Percentiles rank a stretch among this genome's conserved stretches.
Conservation (phyloP, 805 yeast genomes). For the Suhomyces emberorum region DNA sequence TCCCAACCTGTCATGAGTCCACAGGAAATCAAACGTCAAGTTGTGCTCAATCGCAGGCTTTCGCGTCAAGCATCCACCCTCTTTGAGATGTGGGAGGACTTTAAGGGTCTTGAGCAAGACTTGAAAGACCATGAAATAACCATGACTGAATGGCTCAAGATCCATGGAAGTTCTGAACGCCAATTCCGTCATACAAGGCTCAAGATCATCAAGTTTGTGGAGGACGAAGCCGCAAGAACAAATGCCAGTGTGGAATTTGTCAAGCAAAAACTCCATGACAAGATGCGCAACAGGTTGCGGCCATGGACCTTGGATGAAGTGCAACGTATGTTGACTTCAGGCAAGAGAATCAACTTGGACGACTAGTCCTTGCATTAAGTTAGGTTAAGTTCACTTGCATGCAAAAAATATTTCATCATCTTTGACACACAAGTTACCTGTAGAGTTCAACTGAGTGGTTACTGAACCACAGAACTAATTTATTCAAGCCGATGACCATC, state of each 20-base stretch:
- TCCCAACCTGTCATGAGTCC: background rate
- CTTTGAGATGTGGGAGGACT: slow-evolving; percentile 35
- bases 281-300: slow-evolving; percentile 25
- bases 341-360: slow-evolving; percentile 24
- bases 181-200: slow-evolving; percentile 27
- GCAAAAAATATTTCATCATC: too few relatives aligned
- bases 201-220: slow-evolving; percentile 27
- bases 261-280: slow-evolving; percentile 25
- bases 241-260: slow-evolving; percentile 17
- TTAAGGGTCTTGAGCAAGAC: slow-evolving; percentile 24
- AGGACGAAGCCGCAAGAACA: slow-evolving; percentile 24
- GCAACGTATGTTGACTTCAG: slow-evolving; percentile 29
- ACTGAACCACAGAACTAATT: too few relatives aligned
- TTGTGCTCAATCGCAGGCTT: slow-evolving; percentile 20
- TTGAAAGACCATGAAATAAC: slow-evolving; percentile 22
- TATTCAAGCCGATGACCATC: too few relatives aligned
- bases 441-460: too few relatives aligned
- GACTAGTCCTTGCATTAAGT: too few relatives aligned
- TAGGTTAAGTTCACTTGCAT: too few relatives aligned
- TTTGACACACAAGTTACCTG: too few relatives aligned
- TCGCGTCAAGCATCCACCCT: slow-evolving; percentile 27
- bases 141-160: slow-evolving; percentile 28
- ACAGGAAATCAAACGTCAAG: slow-evolving; percentile 15
- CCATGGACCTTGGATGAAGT: slow-evolving; percentile 35
- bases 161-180: slow-evolving; percentile 27